Evolutionary conservation across 257 asterid genomes (phyloP), one percentile per base, ranked within the genome.

Genomic region (Solanum bulbocastanum): DNA sequence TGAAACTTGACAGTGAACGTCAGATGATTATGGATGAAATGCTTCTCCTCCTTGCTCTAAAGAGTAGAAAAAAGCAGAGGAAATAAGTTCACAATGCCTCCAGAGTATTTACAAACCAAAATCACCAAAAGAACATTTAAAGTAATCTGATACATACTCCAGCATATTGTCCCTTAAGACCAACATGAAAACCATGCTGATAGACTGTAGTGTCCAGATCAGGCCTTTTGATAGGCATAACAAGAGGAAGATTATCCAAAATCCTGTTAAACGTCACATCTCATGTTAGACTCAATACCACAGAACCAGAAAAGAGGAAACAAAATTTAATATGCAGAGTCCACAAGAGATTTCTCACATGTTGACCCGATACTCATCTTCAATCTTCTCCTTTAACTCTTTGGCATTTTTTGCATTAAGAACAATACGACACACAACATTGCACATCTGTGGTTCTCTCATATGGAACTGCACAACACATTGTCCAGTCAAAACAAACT

Each of bases 221-320:
- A 69, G 91, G 83, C 89, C 96, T 90, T 75, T 89, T 93, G 13
- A 88, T 93, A 79, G 98, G 98, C 92, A 93, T 90, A 87, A 96
- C 98, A 73, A 96, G 95, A 73, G 98, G 98, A 65, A 96, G 98
- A 90, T 96, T 96, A 90, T 96, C 98, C 93, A 96, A 92, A 86
- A 96, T 96, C 99, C 99, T 94, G 93, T 44, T 39, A 46, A 87
- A 73, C 37, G 87, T 86, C 90, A 87, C 85, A 85, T 30, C 32
- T 42, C n/a, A 74, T 78, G 78, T 82, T 85, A 74, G 86, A 85
- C 25, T 3, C 44, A 62, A 60, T 87, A 46, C 88, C 40, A 49
- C 82, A 56, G 42, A 73, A 49, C 60, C 87, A 18, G 75, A 60
- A 69, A 78, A 83, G 86, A 58, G 23, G 27, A 30, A 86, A 65